Percentiles rank a stretch among this genome's conserved stretches.
These are phyloP conservation scores for Cryptococcus floricola DNA, from an alignment of 1,284 basidiomycete genomes.

Conservation along the genomic window DNA sequence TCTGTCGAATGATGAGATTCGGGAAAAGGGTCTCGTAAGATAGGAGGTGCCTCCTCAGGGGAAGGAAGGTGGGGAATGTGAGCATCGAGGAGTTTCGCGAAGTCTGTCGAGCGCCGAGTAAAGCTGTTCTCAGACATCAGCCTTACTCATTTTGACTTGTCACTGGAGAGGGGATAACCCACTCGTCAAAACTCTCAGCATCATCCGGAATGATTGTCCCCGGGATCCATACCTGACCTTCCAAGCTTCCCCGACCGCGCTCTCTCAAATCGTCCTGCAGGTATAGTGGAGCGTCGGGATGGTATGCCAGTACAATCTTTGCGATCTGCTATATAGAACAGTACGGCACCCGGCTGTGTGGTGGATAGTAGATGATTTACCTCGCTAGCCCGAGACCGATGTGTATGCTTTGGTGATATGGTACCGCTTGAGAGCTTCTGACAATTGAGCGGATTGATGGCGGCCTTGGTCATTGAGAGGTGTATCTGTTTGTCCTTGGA, in stretches of 20 bases:
- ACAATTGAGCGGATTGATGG: constrained; percentile 27
- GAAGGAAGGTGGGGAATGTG: constrained; percentile 11
- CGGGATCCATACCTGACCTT: constrained; percentile 22
- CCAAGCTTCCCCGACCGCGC: constrained; percentile 33
- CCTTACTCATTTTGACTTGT: too few species aligned
- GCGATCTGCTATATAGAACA: constrained; percentile 28
- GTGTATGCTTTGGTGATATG: constrained; percentile 27
- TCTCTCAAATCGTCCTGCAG: constrained; percentile 29
- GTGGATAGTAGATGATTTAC: constrained; percentile 18
- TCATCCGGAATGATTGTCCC: constrained; percentile 27
- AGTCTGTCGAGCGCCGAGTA: constrained; percentile 1
- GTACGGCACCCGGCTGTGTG: not conserved
- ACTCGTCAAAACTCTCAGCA: constrained; percentile 25
- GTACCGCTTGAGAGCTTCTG: constrained; percentile 21
- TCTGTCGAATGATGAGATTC: too few species aligned
- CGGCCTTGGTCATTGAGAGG: constrained; percentile 43
- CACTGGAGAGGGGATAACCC: constrained; percentile 4
- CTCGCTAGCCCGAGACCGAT: constrained; percentile 37
- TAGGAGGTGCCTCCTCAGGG: not conserved
- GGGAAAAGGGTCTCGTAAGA: too few species aligned
- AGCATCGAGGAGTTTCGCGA: constrained; percentile 7
- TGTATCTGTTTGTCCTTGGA: constrained; percentile 47
- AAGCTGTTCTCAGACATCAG: constrained; percentile 8
- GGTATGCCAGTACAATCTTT: constrained; percentile 22
- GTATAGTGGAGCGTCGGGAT: constrained; percentile 17